Evolutionary conservation across 108 stramenopile genomes (phyloP), one percentile per base, ranked within the genome.

Genomic region (Asterionellopsis glacialis): DNA sequence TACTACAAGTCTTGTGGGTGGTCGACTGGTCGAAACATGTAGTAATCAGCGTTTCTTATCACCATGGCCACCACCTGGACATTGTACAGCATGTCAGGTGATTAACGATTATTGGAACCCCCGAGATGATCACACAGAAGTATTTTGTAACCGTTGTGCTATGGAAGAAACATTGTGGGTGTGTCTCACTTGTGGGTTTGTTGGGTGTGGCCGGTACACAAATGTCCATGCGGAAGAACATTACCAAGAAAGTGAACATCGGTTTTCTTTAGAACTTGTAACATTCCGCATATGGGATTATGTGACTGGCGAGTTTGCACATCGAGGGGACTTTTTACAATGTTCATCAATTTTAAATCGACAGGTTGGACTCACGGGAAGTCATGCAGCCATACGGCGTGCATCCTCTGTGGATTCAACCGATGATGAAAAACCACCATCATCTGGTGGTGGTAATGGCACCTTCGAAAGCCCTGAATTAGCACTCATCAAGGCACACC

Each of bases 231-330:
- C 94, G 15, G 80, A 72, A 27, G 63, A 77, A 21, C 98, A 98
- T 75, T 95, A 85, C 72, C 63, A 61, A 26, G 51, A 76, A 22
- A 83, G 77, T 13, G 67, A 82, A 23, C 98, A 98, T 82, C 90
- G 93, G 9, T 98, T 78, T 66, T 91, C 94, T 42, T 63, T 98
- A 44, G 96, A 98, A 70, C 60, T 96, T 42, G 94, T 90, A 24
- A 98, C 98, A 18, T 73, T 91, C 39, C 67, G 93, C 47, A 95
- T 98, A 55, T 98, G 96, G 96, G 95, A 97, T 65, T 98, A 96
- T 70, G 79, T 71, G 28, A 68, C 63, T 19, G 85, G 81, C 0
- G 81, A 75, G 0, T 98, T 88, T 67, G 95, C 88, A 22, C 96
- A 98, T 69, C 83, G 98, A 21, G 75, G 55, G 27, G 90, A 91